These are phyloP conservation scores for Primulina huaijiensis DNA, from an alignment of 257 asterid species.

Conservation along the genomic window DNA sequence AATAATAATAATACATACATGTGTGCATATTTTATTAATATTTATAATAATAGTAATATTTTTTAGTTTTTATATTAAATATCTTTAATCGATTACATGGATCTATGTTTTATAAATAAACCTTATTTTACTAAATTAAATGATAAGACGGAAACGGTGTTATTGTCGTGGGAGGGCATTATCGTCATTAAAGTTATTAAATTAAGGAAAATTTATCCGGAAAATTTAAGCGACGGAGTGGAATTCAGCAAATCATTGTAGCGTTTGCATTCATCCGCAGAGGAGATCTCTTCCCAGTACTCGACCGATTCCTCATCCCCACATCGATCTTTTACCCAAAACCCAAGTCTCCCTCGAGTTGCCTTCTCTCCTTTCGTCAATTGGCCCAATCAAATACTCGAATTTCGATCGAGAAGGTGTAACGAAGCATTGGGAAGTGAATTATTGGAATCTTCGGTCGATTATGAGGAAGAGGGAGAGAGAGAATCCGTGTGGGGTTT, in stretches of 20 bases:
- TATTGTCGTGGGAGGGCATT: neutral
- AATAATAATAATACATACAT: too few relatives aligned
- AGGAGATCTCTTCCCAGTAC: constrained; percentile 5
- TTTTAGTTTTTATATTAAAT: too few relatives aligned
- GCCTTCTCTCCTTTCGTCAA: neutral
- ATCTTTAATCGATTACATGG: too few relatives aligned
- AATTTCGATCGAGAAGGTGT: neutral
- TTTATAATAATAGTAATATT: too few relatives aligned
- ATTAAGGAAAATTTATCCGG: neutral
- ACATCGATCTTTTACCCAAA: neutral
- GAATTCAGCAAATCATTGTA: neutral
- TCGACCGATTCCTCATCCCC: neutral
- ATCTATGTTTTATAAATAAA: too few relatives aligned
- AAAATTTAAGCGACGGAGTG: neutral
- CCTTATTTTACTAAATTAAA: too few relatives aligned
- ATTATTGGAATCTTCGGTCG: constrained; percentile 13
- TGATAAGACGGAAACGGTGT: too few relatives aligned
- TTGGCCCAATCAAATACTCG: constrained; percentile 18
- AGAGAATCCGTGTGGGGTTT: constrained; percentile 84
- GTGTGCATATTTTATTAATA: too few relatives aligned
- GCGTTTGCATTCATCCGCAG: neutral
- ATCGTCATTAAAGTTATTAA: neutral
- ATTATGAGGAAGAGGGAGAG: constrained; percentile 87
- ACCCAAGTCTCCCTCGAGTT: constrained; percentile 12
- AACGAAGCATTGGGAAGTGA: constrained; percentile 2